phyloP scores from a whole-genome alignment of 805 yeast genomes.

The Ogataea ganodermae region DNA sequence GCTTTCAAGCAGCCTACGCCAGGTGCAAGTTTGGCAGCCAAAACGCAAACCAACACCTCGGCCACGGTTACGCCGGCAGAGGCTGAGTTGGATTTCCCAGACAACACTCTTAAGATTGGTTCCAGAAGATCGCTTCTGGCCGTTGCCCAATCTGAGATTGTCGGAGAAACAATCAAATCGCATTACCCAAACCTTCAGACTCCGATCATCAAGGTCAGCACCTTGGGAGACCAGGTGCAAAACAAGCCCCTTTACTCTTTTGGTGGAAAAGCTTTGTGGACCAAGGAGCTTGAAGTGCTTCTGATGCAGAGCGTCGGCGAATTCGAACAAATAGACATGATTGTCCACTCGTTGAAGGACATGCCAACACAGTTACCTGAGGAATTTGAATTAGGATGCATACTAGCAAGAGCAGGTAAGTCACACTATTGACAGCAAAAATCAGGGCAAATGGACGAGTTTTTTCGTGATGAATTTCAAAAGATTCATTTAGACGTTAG shows the following conservation, averaged over 20 bases:
- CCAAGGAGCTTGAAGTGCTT: constrained; percentile 86
- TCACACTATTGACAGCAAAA: constrained; percentile 7
- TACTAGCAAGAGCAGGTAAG: constrained; percentile 69
- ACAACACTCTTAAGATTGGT: constrained; percentile 55
- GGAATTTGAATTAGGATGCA: constrained; percentile 86
- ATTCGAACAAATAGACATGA: constrained; percentile 73
- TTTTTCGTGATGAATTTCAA: constrained; percentile 31
- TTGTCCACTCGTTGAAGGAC: constrained; percentile 93
- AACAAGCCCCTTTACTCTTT: constrained; percentile 86
- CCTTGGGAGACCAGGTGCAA: constrained; percentile 89
- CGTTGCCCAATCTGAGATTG: constrained; percentile 78
- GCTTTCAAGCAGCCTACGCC: not conserved
- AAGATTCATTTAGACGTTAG: constrained; percentile 39
- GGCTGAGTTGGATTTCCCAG: constrained; percentile 19
- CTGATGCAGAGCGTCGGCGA: constrained; percentile 64
- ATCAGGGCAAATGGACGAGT: constrained; percentile 1
- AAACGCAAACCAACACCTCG: constrained; percentile 6
- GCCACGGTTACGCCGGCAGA: constrained; percentile 19
- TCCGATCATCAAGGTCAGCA: constrained; percentile 75
- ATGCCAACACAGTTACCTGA: constrained; percentile 88
- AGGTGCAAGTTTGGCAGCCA: constrained; percentile 1
- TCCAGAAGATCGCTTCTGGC: constrained; percentile 90
- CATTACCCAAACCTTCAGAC: constrained; percentile 65
- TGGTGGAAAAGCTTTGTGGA: constrained; percentile 97
- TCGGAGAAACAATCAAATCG: constrained; percentile 58